These are phyloP conservation scores for Nepenthes mirabilis DNA, from an alignment of 148 eudicot genomes.

Conservation along the genomic window DNA sequence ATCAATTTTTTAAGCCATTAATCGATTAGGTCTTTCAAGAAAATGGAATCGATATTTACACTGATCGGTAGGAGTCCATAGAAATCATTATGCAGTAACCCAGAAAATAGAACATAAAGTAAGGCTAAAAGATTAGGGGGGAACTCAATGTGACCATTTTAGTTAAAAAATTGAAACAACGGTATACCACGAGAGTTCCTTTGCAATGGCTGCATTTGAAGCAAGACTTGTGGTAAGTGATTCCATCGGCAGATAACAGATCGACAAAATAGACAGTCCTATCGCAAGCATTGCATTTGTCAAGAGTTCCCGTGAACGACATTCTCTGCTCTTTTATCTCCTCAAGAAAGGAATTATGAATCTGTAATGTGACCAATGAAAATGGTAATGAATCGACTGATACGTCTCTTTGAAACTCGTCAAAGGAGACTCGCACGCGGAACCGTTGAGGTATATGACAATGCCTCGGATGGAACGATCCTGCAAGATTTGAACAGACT, in stretches of 20 bases:
- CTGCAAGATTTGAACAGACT: conserved; percentile 16
- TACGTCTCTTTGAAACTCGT: neutral
- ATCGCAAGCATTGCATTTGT: conserved; percentile 97
- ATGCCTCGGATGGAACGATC: conserved; percentile 14
- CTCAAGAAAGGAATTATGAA: neutral
- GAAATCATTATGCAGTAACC: too few relatives aligned
- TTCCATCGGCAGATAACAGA: conserved; percentile 83
- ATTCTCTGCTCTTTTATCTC: conserved; percentile 14
- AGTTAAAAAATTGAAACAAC: neutral
- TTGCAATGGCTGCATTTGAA: conserved; percentile 96
- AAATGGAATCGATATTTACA: too few relatives aligned
- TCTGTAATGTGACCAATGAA: neutral
- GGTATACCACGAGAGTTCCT: conserved; percentile 73
- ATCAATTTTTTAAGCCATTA: too few relatives aligned
- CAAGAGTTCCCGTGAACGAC: conserved; percentile 94
- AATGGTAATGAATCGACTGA: neutral
- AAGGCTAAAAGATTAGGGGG: too few relatives aligned
- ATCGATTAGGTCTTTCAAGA: too few relatives aligned
- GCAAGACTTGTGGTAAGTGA: conserved; percentile 78
- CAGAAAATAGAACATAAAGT: too few relatives aligned
- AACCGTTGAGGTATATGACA: conserved; percentile 6
- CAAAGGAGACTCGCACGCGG: conserved; percentile 3
- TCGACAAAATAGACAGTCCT: conserved; percentile 89
- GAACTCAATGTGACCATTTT: neutral
- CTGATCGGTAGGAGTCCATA: too few relatives aligned